Percentiles rank a stretch among this genome's conserved stretches.
Conservation (phyloP, 768 basidiomycete species). For the Panellus pusillus region DNA sequence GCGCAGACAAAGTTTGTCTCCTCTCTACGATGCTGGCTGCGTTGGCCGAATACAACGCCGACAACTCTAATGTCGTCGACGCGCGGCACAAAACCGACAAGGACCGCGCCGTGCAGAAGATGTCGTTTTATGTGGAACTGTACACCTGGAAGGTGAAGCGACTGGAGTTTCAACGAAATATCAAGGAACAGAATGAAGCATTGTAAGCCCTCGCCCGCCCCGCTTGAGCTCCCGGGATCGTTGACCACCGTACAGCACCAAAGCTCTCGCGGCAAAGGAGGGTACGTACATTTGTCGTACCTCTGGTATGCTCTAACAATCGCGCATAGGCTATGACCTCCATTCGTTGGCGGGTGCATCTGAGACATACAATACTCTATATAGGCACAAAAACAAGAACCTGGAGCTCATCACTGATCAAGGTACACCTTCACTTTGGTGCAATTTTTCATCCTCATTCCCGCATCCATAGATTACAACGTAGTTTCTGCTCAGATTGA, state of each 20-base stretch:
- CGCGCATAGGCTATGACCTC: conserved; percentile 32
- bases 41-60: conserved; percentile 2
- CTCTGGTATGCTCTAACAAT: background rate
- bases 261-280: conserved; percentile 15
- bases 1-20: conserved; percentile 5
- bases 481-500: conserved; percentile 10
- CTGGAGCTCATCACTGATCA: conserved; percentile 36
- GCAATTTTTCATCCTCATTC: background rate
- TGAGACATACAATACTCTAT: conserved; percentile 39
- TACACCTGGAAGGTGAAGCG: conserved; percentile 29
- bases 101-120: conserved; percentile 6
- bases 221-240: background rate
- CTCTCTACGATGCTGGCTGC: conserved; percentile 7
- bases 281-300: background rate
- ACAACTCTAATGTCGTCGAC: conserved; percentile 8
- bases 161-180: background rate
- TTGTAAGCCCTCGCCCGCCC: conserved; percentile 17
- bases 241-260: conserved; percentile 11
- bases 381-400: conserved; percentile 35
- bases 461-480: conserved; percentile 31
- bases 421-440: conserved; percentile 32
- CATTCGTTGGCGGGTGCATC: conserved; percentile 39
- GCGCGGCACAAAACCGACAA: conserved; percentile 8
- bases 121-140: conserved; percentile 27
- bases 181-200: conserved; percentile 10